Evolutionary conservation across 2,329 filamentous ascomycete genomes (phyloP), one percentile per base, ranked within the genome.

Genomic region (Apiospora aurea): DNA sequence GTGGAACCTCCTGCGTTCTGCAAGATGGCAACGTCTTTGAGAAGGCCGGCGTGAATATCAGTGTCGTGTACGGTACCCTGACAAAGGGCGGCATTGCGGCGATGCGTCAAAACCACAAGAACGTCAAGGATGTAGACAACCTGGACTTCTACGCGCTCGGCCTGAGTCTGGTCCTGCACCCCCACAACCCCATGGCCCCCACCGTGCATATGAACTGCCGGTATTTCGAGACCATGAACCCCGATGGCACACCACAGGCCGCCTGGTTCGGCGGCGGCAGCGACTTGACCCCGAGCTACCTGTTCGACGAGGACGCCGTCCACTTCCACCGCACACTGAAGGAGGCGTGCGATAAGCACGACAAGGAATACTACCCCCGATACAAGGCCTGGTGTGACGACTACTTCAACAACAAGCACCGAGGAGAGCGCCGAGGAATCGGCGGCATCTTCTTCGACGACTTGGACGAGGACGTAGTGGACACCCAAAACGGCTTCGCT

Each of bases 361-460:
- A 98, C 85, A 94, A 93, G 81, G 89, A 87, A 49, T 99, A 98
- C 87, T 99, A 97, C 82, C 92, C 94, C 16, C 91, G 91, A 70
- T 99, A 98, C 89, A 99, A 99, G 86, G 92, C 93, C 80, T 99
- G 96, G 96, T 99, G 96, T 82, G 96, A 99, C 82, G 91, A 97
- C 78, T 99, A 99, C 86, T 99, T 99, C 84, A 92, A 89, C 85
- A 93, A 98, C 83, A 96, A 95, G 81, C 96, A 99, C 85, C 91
- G 96, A 67, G 89, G 90, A 72, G 96, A 99, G 85, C 87, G 90
- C 67, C 92, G 96, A 68, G 96, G 96, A 71, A 85, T 99, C 46
- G 96, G 96, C 70, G 96, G 96, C 70, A 98, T 99, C 82, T 99
- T 99, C 89, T 99, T 99, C 79, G 96, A 99, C 82, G 96, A 99